Percentiles rank a stretch among this genome's conserved stretches.
phyloP scores from a whole-genome alignment of 1,284 basidiomycete genomes.

The Rhodotorula sp. region DNA sequence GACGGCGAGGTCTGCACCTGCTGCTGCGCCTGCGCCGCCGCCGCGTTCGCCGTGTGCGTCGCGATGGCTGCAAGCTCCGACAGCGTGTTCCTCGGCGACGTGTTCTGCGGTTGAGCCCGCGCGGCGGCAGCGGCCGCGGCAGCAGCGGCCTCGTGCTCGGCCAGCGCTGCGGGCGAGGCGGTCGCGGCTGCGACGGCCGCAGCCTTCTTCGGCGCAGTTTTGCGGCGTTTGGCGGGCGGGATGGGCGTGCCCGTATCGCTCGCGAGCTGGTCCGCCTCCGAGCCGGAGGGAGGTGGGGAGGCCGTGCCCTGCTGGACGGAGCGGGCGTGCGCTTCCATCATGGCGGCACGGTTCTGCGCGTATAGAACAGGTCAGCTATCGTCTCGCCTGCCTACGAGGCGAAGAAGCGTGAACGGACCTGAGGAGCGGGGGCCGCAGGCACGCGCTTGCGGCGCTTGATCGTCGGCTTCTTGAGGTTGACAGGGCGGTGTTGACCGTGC shows the following conservation, averaged over 20 bases:
- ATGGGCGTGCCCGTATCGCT: constrained; percentile 1
- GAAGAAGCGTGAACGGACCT: constrained; percentile 7
- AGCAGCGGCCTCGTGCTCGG: neutral
- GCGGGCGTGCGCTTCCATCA: constrained; percentile 28
- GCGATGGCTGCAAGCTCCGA: constrained; percentile 39
- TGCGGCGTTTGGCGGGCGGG: constrained; percentile 28
- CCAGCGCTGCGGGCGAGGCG: constrained; percentile 3
- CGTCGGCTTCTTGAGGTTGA: constrained; percentile 97
- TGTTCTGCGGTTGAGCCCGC: neutral
- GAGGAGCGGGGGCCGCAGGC: constrained; percentile 53
- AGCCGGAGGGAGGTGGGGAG: constrained; percentile 18
- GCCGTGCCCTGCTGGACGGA: neutral
- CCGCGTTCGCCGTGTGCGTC: constrained; percentile 18
- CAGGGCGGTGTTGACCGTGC: constrained; percentile 93
- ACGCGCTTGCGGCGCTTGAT: constrained; percentile 98
- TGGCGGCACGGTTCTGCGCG: constrained; percentile 32
- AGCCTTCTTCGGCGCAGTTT: constrained; percentile 24
- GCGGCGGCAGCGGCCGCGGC: constrained; percentile 2
- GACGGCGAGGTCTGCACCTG: neutral
- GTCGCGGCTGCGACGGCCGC: constrained; percentile 17
- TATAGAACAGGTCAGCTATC: neutral
- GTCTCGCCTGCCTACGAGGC: no score
- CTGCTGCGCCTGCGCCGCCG: neutral
- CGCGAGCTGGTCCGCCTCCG: constrained; percentile 11
- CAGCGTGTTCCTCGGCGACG: constrained; percentile 28